These are phyloP conservation scores for Metschnikowia santaceciliae DNA, from an alignment of 805 yeast species.

Conservation along the genomic window DNA sequence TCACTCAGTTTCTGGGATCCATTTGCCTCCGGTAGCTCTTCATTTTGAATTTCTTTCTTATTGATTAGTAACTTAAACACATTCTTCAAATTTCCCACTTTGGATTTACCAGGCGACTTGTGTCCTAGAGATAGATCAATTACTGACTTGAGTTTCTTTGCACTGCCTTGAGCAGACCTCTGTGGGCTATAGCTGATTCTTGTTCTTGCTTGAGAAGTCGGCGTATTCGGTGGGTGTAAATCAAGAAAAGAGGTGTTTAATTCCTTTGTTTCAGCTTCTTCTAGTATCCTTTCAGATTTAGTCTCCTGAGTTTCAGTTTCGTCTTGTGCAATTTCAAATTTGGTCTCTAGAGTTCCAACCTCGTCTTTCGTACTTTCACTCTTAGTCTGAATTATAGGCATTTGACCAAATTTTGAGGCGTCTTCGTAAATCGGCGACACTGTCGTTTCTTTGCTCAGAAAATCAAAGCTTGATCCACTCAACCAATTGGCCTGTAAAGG, in stretches of 20 bases:
- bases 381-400: neutral
- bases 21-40: neutral
- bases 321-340: neutral
- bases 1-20: neutral
- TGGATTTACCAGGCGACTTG: no score
- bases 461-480: neutral
- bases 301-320: neutral
- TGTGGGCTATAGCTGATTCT: neutral
- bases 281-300: neutral
- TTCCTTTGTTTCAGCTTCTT: neutral
- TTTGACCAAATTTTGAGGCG: neutral
- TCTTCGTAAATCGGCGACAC: neutral
- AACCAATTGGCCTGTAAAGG: neutral
- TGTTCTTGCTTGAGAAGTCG: neutral
- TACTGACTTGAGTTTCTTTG: neutral
- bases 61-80: neutral
- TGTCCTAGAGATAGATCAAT: neutral
- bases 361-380: neutral
- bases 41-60: neutral
- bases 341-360: no score
- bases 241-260: neutral
- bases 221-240: neutral
- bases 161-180: neutral
- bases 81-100: neutral
- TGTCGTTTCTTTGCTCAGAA: neutral